These are phyloP conservation scores for Parachaetomium inaequale DNA, from an alignment of 495 filamentous ascomycete genomes.

Conservation along the genomic window DNA sequence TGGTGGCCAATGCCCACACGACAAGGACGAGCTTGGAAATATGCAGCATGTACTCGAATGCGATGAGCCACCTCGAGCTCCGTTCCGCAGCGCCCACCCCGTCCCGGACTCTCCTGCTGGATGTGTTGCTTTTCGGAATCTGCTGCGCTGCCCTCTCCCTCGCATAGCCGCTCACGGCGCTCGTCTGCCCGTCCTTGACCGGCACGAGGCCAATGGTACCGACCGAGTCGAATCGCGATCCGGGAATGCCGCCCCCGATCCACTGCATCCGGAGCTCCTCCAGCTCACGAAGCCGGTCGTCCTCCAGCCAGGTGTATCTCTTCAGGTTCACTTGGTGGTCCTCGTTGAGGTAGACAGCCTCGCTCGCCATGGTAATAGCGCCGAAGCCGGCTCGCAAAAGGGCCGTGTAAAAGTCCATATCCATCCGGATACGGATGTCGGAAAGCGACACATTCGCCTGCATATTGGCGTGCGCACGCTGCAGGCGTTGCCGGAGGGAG, in stretches of 20 bases:
- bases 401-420: slow-evolving; percentile 93
- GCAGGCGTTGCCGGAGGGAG: slow-evolving; percentile 48
- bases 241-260: slow-evolving; percentile 42
- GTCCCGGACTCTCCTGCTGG: slow-evolving; percentile 43
- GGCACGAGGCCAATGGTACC: slow-evolving; percentile 52
- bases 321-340: slow-evolving; percentile 69
- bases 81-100: slow-evolving; percentile 76
- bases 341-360: slow-evolving; percentile 94
- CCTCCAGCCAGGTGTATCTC: slow-evolving; percentile 88
- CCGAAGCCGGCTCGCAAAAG: slow-evolving; percentile 81
- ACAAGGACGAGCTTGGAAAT: slow-evolving; percentile 64
- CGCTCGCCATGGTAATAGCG: slow-evolving; percentile 84
- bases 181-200: slow-evolving; percentile 42
- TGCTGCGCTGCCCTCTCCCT: slow-evolving; percentile 59
- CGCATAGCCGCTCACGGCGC: slow-evolving; percentile 59
- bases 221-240: slow-evolving; percentile 44
- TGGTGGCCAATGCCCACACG: slow-evolving; percentile 53
- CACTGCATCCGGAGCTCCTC: slow-evolving; percentile 54
- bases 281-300: slow-evolving; percentile 66
- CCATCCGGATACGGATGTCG: slow-evolving; percentile 69
- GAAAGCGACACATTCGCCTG: slow-evolving; percentile 84
- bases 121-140: slow-evolving; percentile 45
- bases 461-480: slow-evolving; percentile 75
- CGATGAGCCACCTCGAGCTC: slow-evolving; percentile 67
- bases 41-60: slow-evolving; percentile 66